A percentile compares a stretch with the other conserved stretches of the same genome.
Conservation (phyloP, 2,329 filamentous ascomycete genomes). For the Aureobasidium sp. region DNA sequence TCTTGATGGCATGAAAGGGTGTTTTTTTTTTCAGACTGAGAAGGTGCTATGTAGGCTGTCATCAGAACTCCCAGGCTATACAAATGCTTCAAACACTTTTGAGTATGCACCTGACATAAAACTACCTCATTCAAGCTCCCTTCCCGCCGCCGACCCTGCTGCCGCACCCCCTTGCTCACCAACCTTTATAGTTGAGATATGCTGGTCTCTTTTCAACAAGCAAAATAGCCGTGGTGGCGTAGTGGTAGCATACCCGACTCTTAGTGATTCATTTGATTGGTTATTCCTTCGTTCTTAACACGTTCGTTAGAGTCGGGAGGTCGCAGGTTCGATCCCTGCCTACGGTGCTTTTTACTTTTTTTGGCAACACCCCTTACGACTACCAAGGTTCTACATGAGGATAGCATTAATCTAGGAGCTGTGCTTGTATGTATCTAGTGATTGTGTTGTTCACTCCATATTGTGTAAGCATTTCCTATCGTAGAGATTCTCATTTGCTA, state of each 20-base stretch:
- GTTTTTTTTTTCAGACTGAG: not conserved
- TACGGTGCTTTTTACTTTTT: not conserved
- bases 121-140: not conserved
- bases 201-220: not conserved
- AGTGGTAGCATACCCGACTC: not conserved
- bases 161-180: not conserved
- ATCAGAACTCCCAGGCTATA: not conserved
- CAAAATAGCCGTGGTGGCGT: not conserved
- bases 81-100: not conserved
- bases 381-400: too few relatives aligned
- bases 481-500: too few relatives aligned
- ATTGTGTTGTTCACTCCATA: too few relatives aligned
- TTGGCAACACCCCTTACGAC: not conserved
- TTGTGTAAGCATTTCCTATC: too few relatives aligned
- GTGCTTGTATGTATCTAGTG: too few relatives aligned
- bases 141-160: not conserved
- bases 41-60: not conserved
- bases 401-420: too few relatives aligned
- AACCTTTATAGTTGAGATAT: not conserved
- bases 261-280: too few relatives aligned
- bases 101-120: not conserved
- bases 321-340: not conserved
- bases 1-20: too few relatives aligned
- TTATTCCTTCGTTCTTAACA: too few relatives aligned
- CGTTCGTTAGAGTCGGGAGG: not conserved